Percentiles rank a stretch among this genome's conserved stretches.
These are phyloP conservation scores for Staphylotrichum tortipilum DNA, from an alignment of 495 filamentous ascomycete genomes.

Conservation along the genomic window DNA sequence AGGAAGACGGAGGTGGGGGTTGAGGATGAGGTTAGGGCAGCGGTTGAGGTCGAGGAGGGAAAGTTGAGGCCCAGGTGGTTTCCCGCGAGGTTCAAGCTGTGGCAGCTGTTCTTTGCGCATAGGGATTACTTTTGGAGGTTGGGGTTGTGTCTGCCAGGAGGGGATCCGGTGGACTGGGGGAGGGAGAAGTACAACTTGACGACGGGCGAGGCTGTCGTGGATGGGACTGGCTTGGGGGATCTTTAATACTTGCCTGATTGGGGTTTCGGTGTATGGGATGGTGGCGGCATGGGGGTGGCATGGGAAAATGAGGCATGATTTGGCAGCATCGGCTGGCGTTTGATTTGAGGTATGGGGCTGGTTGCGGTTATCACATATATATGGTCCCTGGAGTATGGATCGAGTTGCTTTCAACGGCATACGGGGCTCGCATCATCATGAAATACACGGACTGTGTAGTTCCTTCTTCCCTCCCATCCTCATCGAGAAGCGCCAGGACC, in stretches of 20 bases:
- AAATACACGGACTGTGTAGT: no score
- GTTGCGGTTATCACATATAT: no score
- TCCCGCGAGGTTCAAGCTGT: slow-evolving; percentile 60
- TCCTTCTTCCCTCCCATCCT: no score
- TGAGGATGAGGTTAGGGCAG: not conserved
- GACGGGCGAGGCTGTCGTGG: not conserved
- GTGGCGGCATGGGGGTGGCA: no score
- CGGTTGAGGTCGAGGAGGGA: no score
- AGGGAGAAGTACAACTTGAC: slow-evolving; percentile 35
- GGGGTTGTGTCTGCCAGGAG: slow-evolving; percentile 81
- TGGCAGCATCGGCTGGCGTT: slow-evolving; percentile 2
- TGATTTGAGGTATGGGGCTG: no score
- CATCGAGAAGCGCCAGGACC: no score
- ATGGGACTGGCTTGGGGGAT: slow-evolving; percentile 4
- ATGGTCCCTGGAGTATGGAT: no score
- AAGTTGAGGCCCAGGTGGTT: slow-evolving; percentile 28
- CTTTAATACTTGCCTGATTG: slow-evolving; percentile 1
- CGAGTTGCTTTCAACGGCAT: no score
- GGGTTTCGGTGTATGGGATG: not conserved
- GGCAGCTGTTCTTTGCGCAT: slow-evolving; percentile 92
- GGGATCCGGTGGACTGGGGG: slow-evolving; percentile 62
- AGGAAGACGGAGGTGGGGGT: not conserved
- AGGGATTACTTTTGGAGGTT: slow-evolving; percentile 94
- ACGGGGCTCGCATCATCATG: no score
- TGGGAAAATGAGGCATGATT: not conserved